Percentiles rank a stretch among this genome's conserved stretches.
phyloP scores from a whole-genome alignment of 2,329 filamentous ascomycete genomes.

The Fusarium decemcellulare region DNA sequence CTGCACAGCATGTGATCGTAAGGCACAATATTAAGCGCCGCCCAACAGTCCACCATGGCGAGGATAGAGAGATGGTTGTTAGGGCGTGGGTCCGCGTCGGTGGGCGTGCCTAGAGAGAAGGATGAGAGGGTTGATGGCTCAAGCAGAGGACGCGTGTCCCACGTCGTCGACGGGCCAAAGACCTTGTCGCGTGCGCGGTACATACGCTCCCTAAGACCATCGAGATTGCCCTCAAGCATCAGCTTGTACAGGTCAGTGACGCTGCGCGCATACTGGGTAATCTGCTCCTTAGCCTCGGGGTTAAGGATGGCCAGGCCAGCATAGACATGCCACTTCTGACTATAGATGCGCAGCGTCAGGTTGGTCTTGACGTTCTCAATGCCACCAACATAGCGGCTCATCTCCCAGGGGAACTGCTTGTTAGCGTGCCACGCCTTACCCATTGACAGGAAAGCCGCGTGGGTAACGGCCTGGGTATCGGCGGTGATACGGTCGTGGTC shows the following conservation, averaged over 20 bases:
- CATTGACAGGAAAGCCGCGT: conserved; percentile 97
- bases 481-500: conserved; percentile 98
- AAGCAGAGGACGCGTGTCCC: conserved; percentile 77
- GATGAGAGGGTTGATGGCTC: conserved; percentile 89
- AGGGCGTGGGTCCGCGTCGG: conserved; percentile 71
- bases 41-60: conserved; percentile 99
- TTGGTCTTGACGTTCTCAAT: conserved; percentile 99
- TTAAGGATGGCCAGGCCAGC: conserved; percentile 97
- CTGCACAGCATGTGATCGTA: conserved; percentile 99
- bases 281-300: conserved; percentile 91
- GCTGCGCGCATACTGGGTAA: conserved; percentile 91
- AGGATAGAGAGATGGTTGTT: conserved; percentile 96
- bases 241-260: conserved; percentile 97
- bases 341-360: conserved; percentile 95
- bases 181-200: conserved; percentile 77
- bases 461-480: conserved; percentile 97
- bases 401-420: conserved; percentile 96
- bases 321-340: conserved; percentile 99
- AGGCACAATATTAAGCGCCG: conserved; percentile 90
- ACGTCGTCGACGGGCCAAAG: conserved; percentile 77
- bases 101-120: conserved; percentile 84
- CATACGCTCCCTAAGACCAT: conserved; percentile 82
- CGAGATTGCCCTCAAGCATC: conserved; percentile 88
- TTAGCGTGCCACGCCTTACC: conserved; percentile 98
- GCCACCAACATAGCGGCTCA: conserved; percentile 93